Conservation (phyloP, 2,329 filamentous ascomycete species). For the Cercospora nicotianae region DNA sequence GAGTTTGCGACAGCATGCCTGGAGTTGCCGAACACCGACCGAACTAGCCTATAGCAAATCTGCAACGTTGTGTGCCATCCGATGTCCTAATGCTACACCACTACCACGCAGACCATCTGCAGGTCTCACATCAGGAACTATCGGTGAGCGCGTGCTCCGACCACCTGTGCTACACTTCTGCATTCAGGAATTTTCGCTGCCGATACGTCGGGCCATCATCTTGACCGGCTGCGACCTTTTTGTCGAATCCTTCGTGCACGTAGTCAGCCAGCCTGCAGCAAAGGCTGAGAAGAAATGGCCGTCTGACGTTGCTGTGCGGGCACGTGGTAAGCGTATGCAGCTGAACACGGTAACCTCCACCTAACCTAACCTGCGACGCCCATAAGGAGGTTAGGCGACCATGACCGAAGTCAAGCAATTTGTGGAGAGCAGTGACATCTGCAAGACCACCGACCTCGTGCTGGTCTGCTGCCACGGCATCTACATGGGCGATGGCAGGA, state of each 20-base stretch:
- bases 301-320: conserved; percentile 1
- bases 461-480: conserved; percentile 85
- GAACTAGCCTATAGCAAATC: background rate
- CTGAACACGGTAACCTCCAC: background rate
- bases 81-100: background rate
- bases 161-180: background rate
- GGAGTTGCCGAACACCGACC: background rate
- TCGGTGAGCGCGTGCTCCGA: conserved; percentile 1
- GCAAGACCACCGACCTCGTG: conserved; percentile 56
- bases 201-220: background rate
- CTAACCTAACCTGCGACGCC: background rate
- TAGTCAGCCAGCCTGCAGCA: background rate
- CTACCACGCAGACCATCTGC: background rate
- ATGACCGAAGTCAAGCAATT: conserved; percentile 29
- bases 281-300: conserved; percentile 1
- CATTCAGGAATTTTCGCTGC: background rate
- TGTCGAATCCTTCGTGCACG: background rate
- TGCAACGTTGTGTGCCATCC: conserved; percentile 1
- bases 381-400: conserved; percentile 6
- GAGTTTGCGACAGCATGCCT: background rate
- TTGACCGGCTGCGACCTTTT: background rate
- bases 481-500: conserved; percentile 56
- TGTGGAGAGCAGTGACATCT: conserved; percentile 24
- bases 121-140: conserved; percentile 1
- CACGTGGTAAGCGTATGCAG: conserved; percentile 1